phyloP scores from a whole-genome alignment of 2,329 filamentous ascomycete genomes.

The Microcera coccophila region DNA sequence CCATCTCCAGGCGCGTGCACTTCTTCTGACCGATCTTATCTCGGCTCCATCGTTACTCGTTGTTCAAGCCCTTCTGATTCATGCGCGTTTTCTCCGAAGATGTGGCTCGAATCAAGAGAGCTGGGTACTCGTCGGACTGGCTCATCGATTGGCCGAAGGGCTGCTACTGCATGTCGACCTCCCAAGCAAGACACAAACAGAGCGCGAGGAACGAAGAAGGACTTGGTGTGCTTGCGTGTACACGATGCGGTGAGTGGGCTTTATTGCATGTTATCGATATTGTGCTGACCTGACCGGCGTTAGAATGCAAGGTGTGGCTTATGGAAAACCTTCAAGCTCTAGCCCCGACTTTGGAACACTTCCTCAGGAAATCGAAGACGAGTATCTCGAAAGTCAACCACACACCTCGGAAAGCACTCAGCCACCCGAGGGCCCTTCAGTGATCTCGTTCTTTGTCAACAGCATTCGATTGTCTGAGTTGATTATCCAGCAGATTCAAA shows the following conservation, averaged over 20 bases:
- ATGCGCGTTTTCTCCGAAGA: constrained; percentile 21
- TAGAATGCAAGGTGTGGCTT: constrained; percentile 18
- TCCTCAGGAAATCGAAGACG: constrained; percentile 23
- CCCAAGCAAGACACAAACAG: constrained; percentile 18
- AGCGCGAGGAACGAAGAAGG: constrained; percentile 22
- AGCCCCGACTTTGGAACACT: constrained; percentile 14
- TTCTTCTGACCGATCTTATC: constrained; percentile 21
- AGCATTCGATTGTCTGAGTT: constrained; percentile 17
- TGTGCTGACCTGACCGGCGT: not conserved
- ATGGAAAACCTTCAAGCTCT: constrained; percentile 5
- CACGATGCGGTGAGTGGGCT: constrained; percentile 13
- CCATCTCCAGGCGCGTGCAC: constrained; percentile 21
- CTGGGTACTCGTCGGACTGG: constrained; percentile 24
- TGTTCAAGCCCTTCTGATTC: constrained; percentile 24
- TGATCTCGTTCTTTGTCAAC: constrained; percentile 22
- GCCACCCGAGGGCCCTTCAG: constrained; percentile 17
- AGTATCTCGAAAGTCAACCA: constrained; percentile 15
- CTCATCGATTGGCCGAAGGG: constrained; percentile 23
- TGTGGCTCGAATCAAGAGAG: constrained; percentile 17
- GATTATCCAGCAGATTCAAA: constrained; percentile 20
- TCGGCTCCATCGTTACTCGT: constrained; percentile 19
- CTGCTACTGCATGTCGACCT: constrained; percentile 21
- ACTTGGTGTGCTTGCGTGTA: constrained; percentile 25
- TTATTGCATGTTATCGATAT: not conserved
- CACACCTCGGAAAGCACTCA: constrained; percentile 10